A percentile compares a stretch with the other conserved stretches of the same genome.
These are phyloP conservation scores for Clitoria ternatea DNA, from an alignment of 306 rosid genomes.

Conservation along the genomic window DNA sequence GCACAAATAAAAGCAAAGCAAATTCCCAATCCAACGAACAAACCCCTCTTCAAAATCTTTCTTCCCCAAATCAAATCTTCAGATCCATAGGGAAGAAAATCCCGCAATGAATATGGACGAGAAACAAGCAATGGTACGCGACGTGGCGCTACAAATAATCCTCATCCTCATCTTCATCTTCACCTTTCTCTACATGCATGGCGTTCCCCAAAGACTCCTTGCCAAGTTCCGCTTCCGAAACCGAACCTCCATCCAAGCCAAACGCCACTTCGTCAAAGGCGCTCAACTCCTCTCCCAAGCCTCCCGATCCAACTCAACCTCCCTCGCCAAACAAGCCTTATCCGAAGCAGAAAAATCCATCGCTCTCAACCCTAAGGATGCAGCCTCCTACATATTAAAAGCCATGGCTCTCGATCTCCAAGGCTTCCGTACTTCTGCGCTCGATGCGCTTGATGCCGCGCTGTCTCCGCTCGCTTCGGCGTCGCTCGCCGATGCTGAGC, in stretches of 20 bases:
- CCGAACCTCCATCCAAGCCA: conserved; percentile 48
- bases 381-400: conserved; percentile 78
- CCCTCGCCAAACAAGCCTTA: conserved; percentile 46
- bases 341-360: conserved; percentile 73
- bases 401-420: conserved; percentile 67
- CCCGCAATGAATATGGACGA: conserved; percentile 1
- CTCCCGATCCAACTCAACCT: conserved; percentile 24
- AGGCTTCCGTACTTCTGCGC: conserved; percentile 73
- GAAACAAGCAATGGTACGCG: conserved; percentile 42
- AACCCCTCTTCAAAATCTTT: background rate
- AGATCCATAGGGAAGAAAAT: background rate
- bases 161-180: conserved; percentile 35
- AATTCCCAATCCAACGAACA: too few species aligned
- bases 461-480: conserved; percentile 62
- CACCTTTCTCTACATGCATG: conserved; percentile 58
- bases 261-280: conserved; percentile 73
- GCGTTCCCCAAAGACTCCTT: conserved; percentile 50
- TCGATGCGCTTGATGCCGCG: conserved; percentile 70
- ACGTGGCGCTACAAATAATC: conserved; percentile 51
- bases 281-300: conserved; percentile 79
- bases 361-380: conserved; percentile 71
- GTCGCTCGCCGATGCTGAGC: conserved; percentile 52
- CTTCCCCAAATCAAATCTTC: background rate
- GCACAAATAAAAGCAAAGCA: too few species aligned
- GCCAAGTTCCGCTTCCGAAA: conserved; percentile 56